phyloP scores from a whole-genome alignment of 305 asterid species.

The Solanum hybrid region DNA sequence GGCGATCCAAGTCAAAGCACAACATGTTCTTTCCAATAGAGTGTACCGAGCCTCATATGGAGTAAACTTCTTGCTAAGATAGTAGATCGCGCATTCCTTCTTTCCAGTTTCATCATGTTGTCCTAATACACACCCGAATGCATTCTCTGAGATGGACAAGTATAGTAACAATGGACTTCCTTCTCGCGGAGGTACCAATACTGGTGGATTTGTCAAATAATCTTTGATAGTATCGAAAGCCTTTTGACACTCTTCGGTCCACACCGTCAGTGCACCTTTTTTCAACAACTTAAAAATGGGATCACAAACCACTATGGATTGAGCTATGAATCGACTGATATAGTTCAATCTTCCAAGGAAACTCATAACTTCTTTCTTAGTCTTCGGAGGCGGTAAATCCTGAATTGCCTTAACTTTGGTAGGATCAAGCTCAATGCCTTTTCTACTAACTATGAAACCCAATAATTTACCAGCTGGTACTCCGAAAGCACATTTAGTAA shows the following conservation, averaged over 20 bases:
- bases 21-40: not conserved
- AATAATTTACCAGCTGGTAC: not conserved
- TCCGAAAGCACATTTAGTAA: not conserved
- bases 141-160: not conserved
- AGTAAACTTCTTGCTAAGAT: not conserved
- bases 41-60: not conserved
- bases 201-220: not conserved
- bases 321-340: not conserved
- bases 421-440: not conserved
- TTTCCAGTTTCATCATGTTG: not conserved
- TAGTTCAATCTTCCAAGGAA: not conserved
- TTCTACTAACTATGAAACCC: not conserved
- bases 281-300: not conserved
- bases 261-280: not conserved
- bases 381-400: not conserved
- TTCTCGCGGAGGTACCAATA: not conserved
- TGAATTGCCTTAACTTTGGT: no score
- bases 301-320: not conserved
- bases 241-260: not conserved
- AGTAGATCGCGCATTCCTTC: not conserved
- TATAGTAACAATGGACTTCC: not conserved
- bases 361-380: not conserved
- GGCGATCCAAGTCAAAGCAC: not conserved
- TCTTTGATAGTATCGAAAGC: not conserved
- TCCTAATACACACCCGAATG: not conserved